These are phyloP conservation scores for Cicer cuneatum DNA, from an alignment of 306 rosid species.

Conservation along the genomic window DNA sequence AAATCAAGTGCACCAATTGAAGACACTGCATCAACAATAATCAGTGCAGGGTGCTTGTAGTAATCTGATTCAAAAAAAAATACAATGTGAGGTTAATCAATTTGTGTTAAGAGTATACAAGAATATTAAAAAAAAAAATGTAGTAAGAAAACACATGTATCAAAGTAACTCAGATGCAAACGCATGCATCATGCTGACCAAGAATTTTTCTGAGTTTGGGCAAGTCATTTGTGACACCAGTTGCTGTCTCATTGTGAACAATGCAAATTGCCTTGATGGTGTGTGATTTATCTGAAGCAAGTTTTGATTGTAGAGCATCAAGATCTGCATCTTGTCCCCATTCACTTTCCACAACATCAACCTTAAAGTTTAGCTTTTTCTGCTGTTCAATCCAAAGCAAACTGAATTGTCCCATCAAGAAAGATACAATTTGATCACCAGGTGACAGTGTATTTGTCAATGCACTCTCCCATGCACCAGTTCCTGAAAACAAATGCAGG, in stretches of 20 bases:
- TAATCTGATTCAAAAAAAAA: slow-evolving; percentile 58
- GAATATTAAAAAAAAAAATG: too few species aligned
- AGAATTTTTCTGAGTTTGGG: slow-evolving; percentile 74
- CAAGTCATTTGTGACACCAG: slow-evolving; percentile 93
- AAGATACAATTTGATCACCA: slow-evolving; percentile 81
- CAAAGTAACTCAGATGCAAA: too few species aligned
- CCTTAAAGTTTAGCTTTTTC: slow-evolving; percentile 86
- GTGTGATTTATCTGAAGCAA: slow-evolving; percentile 74
- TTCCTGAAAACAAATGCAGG: slow-evolving; percentile 60
- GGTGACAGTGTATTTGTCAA: slow-evolving; percentile 95
- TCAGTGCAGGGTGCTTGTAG: slow-evolving; percentile 81
- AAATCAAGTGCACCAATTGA: slow-evolving; percentile 94
- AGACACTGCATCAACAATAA: slow-evolving; percentile 95
- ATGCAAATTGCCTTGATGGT: slow-evolving; percentile 89
- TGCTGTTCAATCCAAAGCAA: slow-evolving; percentile 99
- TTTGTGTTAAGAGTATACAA: too few species aligned
- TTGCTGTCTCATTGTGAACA: slow-evolving; percentile 96
- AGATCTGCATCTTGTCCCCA: slow-evolving; percentile 96
- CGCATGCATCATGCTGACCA: slow-evolving; percentile 55
- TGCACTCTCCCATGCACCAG: slow-evolving; percentile 99
- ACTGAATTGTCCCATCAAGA: slow-evolving; percentile 94
- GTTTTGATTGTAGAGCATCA: slow-evolving; percentile 74
- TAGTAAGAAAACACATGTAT: too few species aligned
- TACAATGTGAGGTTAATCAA: slow-evolving; percentile 26
- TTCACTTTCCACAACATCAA: slow-evolving; percentile 92